Conservation (phyloP, 495 filamentous ascomycete species). For the Xylaria curta region DNA sequence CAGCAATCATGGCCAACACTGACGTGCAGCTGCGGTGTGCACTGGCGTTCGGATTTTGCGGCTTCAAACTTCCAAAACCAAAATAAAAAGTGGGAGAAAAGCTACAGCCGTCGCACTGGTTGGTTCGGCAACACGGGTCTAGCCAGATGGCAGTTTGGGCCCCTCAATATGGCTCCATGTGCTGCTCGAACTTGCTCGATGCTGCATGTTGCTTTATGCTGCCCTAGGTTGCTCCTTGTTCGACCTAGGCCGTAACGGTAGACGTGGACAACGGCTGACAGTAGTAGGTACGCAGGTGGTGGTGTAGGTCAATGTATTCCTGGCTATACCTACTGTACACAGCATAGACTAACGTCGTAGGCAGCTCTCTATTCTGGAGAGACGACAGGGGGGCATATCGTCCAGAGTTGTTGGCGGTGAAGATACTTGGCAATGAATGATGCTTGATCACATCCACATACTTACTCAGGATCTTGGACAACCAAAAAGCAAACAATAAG, state of each 20-base stretch:
- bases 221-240: slow-evolving; percentile 17
- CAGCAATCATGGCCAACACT: slow-evolving; percentile 13
- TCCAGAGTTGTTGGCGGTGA: background rate
- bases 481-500: background rate
- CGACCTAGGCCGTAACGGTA: background rate
- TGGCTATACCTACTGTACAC: background rate
- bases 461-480: background rate
- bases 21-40: slow-evolving; percentile 27
- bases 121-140: slow-evolving; percentile 21
- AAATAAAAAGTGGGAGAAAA: slow-evolving; percentile 16
- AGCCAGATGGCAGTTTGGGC: slow-evolving; percentile 5
- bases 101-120: background rate
- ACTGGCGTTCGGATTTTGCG: slow-evolving; percentile 21
- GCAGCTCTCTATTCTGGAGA: background rate
- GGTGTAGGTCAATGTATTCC: background rate
- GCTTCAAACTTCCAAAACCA: slow-evolving; percentile 19
- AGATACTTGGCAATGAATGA: background rate
- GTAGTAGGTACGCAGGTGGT: background rate
- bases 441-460: background rate
- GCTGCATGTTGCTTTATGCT: slow-evolving; percentile 18
- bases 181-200: slow-evolving; percentile 2
- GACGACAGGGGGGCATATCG: background rate
- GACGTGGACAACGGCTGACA: slow-evolving; percentile 19
- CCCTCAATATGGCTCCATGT: slow-evolving; percentile 21
- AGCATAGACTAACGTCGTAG: background rate